Percentiles rank a stretch among this genome's conserved stretches.
phyloP scores from a whole-genome alignment of 1,284 basidiomycete genomes.

The Heterobasidion annosum region DNA sequence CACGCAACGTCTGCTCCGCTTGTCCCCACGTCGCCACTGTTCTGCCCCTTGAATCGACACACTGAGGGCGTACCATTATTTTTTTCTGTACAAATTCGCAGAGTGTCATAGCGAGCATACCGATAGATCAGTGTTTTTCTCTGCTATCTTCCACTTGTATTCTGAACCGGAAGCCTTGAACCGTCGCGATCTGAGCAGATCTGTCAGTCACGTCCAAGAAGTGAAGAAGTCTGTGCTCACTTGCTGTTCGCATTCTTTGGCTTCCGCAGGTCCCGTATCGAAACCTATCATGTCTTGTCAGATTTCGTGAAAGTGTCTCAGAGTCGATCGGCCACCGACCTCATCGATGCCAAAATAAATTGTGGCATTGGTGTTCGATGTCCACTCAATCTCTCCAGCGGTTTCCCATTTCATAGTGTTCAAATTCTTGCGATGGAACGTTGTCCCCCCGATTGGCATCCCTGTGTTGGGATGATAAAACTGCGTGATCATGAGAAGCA shows the following conservation, averaged over 20 bases:
- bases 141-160: constrained; percentile 51
- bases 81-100: not conserved
- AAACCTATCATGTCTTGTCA: constrained; percentile 22
- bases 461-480: constrained; percentile 45
- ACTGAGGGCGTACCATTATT: constrained; percentile 24
- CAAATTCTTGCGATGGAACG: constrained; percentile 39
- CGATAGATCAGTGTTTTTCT: constrained; percentile 34
- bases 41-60: constrained; percentile 37
- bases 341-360: constrained; percentile 42
- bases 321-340: constrained; percentile 18
- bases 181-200: constrained; percentile 34
- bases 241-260: constrained; percentile 40
- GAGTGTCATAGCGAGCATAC: constrained; percentile 22
- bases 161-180: constrained; percentile 41
- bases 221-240: constrained; percentile 21
- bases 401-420: constrained; percentile 35
- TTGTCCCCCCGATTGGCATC: constrained; percentile 32
- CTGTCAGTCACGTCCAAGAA: not conserved
- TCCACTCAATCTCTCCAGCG: constrained; percentile 46
- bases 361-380: constrained; percentile 31
- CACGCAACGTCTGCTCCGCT: constrained; percentile 27
- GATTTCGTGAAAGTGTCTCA: not conserved
- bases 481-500: constrained; percentile 18
- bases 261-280: constrained; percentile 39
- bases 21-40: constrained; percentile 42